Percentiles rank a stretch among this genome's conserved stretches.
Evolutionary conservation across 2,329 filamentous ascomycete genomes (phyloP).

Genomic region (Penicillium sp.): DNA sequence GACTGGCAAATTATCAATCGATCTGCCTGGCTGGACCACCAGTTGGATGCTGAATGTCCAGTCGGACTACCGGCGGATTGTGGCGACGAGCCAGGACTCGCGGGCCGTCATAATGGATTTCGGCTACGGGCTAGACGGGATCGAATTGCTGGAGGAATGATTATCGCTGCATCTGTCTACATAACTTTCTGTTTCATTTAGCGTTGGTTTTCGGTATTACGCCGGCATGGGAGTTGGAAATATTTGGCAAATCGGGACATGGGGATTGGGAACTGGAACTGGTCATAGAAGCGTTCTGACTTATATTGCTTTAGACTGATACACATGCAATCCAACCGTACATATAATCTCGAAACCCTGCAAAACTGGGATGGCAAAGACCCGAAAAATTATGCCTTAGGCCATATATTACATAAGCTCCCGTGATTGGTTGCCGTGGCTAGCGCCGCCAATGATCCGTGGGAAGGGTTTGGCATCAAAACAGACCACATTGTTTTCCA

Average conservation of each 20-base stretch:
- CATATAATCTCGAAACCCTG: not conserved
- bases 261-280: not conserved
- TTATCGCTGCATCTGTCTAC: constrained; percentile 7
- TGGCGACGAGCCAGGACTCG: constrained; percentile 90
- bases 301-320: constrained; percentile 2
- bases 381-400: constrained; percentile 7
- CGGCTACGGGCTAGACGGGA: constrained; percentile 56
- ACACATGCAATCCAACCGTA: constrained; percentile 1
- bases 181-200: constrained; percentile 11
- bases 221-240: constrained; percentile 13
- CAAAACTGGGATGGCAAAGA: not conserved
- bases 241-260: constrained; percentile 1
- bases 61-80: constrained; percentile 89
- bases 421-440: constrained; percentile 15
- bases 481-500: constrained; percentile 62
- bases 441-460: constrained; percentile 24
- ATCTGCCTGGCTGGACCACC: constrained; percentile 90
- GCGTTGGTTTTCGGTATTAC: constrained; percentile 26
- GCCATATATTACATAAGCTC: constrained; percentile 51
- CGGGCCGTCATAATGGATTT: constrained; percentile 94
- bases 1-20: constrained; percentile 69
- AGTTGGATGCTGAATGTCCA: constrained; percentile 97
- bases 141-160: constrained; percentile 49
- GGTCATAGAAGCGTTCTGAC: constrained; percentile 7
- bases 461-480: constrained; percentile 42